Base-by-base conservation (phyloP, 805 yeast genomes). In the Kregervanrija pseudodelftensis region DNA sequence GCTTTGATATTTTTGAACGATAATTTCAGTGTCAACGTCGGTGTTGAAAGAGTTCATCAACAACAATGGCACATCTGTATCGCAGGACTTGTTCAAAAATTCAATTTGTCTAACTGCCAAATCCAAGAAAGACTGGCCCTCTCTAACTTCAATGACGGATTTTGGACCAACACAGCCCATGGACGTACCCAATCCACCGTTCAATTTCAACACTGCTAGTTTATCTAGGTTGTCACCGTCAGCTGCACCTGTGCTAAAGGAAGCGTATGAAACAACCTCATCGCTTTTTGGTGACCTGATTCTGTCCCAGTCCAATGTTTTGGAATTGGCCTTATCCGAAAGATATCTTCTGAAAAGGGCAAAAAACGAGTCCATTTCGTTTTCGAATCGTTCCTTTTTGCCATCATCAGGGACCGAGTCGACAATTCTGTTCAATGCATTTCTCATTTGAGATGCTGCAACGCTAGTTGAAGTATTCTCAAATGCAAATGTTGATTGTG, bases 111-210 rank as follows among this genome's bases (percentile, higher is more conserved):
- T 85, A 37, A 93, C 99, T 39, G 96, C 76, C 56, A 93, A 77
- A 66, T 93, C 99, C 64, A 93, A 76, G 67, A 93, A 93, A 36
- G 97, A 85, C 76, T 93, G 95, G 49, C 98, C 98, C 58, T 93
- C 99, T 68, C 99, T 85, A 40, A 93, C 99, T 72, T 93, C 99
- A 63, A 93, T 93, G 54, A 93, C 95, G 28, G 96, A 86, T 69
- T 90, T 90, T 52, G 99, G 99, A 47, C 99, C 99, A 50, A 93
- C 97, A 72, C 99, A 93, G 47, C 99, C 99, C 99, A 93, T 93
- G 9, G 98, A 91, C 15, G 99, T 93, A 63, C 99, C 99, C 56
- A 93, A 76, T 37, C 99, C 99, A 74, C 99, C 99, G 64, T 93
- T 93, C 65, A 93, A 77, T 72, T 93, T 93, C 67, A 93, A 76